Base-by-base conservation (phyloP, 345 rosid species). In the Salix dunnii region DNA sequence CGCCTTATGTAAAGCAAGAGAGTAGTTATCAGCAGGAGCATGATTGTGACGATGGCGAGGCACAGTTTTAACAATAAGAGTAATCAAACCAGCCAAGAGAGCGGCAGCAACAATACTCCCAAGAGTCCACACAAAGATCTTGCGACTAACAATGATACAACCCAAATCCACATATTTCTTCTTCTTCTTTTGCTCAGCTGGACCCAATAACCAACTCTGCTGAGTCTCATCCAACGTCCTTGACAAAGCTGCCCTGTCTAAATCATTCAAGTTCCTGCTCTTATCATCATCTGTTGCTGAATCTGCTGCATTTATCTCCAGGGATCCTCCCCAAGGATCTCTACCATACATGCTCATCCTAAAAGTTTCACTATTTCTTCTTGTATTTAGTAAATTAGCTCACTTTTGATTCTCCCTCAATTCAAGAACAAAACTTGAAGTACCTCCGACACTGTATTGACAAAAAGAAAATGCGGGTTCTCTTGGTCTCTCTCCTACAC, bases 251-350 rank as follows among this genome's bases (percentile, higher is more conserved):
- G 98, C 98, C 36, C 91, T 83, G 77, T 96, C 99, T 9, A 88
- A 71, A 77, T 93, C 99, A 82, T 90, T 89, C 2, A 95, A 82
- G 82, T 95, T 95, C 78, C 99, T 82, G 74, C 97, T 96, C 75
- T 97, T 79, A 75, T 93, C 99, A 71, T 93, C 97, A 87, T 93
- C 98, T 49, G 99, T 93, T 74, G 99, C 99, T 0, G 99, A 96
- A 81, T 96, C 99, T 18, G 94, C 89, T 1, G 95, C 68, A 87
- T 92, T 89, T 62, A 96, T 96, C 90, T 96, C 99, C 76, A 96
- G 85, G 0, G 99, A 94, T 5, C 98, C 99, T 1, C 99, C 96
- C 99, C 99, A 96, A 6, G 97, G 98, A 86, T 96, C 99, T 73
- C 99, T 70, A 3, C 98, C 99, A 84, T 92, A 96, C 99, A 96